Base-by-base conservation (phyloP, 345 rosid genomes). In the Salix viminalis region DNA sequence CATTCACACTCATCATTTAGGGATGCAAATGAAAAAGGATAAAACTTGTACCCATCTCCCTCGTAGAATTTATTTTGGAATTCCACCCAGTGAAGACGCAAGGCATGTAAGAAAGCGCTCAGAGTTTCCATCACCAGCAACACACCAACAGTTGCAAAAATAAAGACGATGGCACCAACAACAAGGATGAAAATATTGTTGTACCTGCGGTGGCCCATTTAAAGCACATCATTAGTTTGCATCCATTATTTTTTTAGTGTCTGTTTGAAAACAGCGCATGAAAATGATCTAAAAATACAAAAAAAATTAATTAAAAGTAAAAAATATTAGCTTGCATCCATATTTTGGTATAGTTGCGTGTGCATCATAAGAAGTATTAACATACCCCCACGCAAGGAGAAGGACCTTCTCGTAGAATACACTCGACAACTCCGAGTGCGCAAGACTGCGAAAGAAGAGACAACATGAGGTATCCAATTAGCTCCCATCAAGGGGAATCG, bases 81-180 rank as follows among this genome's bases (percentile, higher is more conserved):
- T 81, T 96, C 98, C 70, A 96, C 98, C 98, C 99, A 90, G 86
- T 93, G 99, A 75, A 96, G 99, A 77, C 98, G 91, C 80, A 96
- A 84, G 0, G 99, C 99, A 79, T 92, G 99, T 2, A 91, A 88
- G 88, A 96, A 94, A 21, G 98, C 98, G 54, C 98, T 92, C 24
- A 96, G 92, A 60, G 99, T 96, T 84, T 96, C 98, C 98, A 96
- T 96, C 75, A 96, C 93, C 30, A 96, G 93, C 84, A 94, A 77
- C 67, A 96, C 98, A 41, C 97, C 97, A 26, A 94, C 92, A 0
- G 99, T 96, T 56, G 97, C 97, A 36, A 85, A 92, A 16, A 92
- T 48, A 52, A 94, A 96, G 81, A 96, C 77, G 13, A 94, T 64
- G 88, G 87, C 67, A 61, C 98, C 99, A 60, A 94, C 78, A 0